Evolutionary conservation across 352 stramenopile genomes (phyloP).

Genomic region (Pythium scleroteichum): DNA sequence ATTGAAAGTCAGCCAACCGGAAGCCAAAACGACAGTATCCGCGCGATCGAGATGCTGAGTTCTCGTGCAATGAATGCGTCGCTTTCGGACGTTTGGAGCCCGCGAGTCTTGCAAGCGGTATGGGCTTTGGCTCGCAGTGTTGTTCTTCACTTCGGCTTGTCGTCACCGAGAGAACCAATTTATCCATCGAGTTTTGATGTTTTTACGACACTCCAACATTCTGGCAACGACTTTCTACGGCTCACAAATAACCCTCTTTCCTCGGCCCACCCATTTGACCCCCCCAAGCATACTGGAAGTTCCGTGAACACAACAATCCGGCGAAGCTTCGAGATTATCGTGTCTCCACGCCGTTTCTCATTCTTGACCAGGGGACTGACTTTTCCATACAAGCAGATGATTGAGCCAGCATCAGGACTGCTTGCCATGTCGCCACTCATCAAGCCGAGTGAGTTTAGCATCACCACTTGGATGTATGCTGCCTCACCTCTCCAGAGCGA

Average conservation of each 20-base stretch:
- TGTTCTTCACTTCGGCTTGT: constrained; percentile 7
- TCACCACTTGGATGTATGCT: constrained; percentile 86
- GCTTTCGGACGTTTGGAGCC: neutral
- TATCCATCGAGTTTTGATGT: constrained; percentile 12
- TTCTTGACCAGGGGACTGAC: constrained; percentile 52
- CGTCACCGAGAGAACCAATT: neutral
- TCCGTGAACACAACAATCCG: constrained; percentile 23
- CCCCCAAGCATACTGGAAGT: neutral
- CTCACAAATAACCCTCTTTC: neutral
- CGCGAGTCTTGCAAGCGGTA: neutral
- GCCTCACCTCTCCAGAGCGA: neutral
- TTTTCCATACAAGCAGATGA: constrained; percentile 60
- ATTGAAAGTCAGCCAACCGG: neutral
- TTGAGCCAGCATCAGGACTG: constrained; percentile 22
- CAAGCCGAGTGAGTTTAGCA: constrained; percentile 84
- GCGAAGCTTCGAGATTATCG: constrained; percentile 79
- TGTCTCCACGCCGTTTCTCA: constrained; percentile 54
- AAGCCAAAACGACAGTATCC: constrained; percentile 17
- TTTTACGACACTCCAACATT: neutral
- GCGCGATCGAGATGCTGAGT: neutral
- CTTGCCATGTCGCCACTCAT: constrained; percentile 52
- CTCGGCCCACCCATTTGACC: neutral
- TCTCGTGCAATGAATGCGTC: neutral
- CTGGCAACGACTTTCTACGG: neutral
- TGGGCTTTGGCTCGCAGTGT: constrained; percentile 12